Conservation (phyloP, 1,284 basidiomycete genomes). For the Cryptococcus sp. region DNA sequence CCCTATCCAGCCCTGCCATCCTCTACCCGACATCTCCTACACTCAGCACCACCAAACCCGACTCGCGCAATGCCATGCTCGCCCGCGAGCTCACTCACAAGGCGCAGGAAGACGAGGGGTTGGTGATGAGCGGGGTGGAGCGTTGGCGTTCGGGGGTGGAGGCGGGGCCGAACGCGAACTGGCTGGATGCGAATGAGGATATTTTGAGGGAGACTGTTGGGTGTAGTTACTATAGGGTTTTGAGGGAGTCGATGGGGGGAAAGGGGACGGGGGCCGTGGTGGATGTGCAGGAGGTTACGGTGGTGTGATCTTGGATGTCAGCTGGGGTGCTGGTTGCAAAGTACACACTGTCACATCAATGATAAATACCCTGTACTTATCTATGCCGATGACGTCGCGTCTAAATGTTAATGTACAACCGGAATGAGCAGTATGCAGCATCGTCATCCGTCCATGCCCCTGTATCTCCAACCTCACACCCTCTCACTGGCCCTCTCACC, state of each 20-base stretch:
- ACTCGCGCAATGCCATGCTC: not conserved
- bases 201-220: constrained; percentile 11
- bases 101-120: not conserved
- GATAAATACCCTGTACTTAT: not conserved
- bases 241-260: constrained; percentile 4
- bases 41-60: not conserved
- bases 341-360: not conserved
- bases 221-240: constrained; percentile 13
- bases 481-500: not conserved
- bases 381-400: not conserved
- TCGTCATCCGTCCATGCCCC: not conserved
- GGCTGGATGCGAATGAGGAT: constrained; percentile 14
- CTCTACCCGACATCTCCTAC: no score
- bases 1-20: not conserved
- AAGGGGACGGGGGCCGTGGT: not conserved
- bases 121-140: not conserved
- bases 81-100: not conserved
- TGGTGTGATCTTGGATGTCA: not conserved
- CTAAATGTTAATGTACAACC: no score
- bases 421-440: not conserved
- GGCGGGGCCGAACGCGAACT: not conserved
- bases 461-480: not conserved
- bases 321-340: no score
- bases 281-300: not conserved
- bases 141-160: not conserved